Evolutionary conservation across 2,329 filamentous ascomycete species (phyloP).

Genomic region (Furcasterigmium sp.): DNA sequence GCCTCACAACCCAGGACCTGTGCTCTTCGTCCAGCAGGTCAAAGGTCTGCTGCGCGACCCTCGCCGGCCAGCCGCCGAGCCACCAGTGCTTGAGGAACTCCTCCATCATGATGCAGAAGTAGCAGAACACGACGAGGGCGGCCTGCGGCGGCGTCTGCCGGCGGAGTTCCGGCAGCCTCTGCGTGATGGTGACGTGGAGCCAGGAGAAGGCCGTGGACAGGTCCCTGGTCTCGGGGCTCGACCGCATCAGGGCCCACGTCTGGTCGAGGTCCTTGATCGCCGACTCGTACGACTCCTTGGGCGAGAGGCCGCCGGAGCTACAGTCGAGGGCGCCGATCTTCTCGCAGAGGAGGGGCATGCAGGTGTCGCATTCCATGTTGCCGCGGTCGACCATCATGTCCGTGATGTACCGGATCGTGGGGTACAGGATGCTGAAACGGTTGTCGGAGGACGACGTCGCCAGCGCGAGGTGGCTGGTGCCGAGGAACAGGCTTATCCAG

Average conservation of each 20-base stretch:
- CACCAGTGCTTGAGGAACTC: neutral
- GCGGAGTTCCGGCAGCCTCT: neutral
- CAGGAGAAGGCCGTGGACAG: neutral
- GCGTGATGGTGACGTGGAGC: neutral
- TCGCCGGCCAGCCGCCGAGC: neutral
- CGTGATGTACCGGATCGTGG: neutral
- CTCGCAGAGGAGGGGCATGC: neutral
- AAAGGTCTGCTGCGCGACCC: neutral
- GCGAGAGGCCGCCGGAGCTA: no score
- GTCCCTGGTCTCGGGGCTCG: neutral
- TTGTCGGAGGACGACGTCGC: neutral
- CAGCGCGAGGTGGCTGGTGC: neutral
- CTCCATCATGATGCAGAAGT: neutral
- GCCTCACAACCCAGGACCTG: neutral
- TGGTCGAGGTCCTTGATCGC: neutral
- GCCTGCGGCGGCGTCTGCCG: neutral
- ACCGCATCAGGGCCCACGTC: neutral
- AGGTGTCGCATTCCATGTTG: neutral
- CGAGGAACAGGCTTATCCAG: conserved; percentile 1
- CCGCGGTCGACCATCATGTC: neutral
- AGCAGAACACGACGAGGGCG: neutral
- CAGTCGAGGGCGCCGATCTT: neutral
- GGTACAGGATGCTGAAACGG: neutral
- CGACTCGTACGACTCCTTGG: neutral
- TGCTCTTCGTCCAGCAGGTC: neutral